Conservation (phyloP, 805 yeast species). For the Novakomyces olei region DNA sequence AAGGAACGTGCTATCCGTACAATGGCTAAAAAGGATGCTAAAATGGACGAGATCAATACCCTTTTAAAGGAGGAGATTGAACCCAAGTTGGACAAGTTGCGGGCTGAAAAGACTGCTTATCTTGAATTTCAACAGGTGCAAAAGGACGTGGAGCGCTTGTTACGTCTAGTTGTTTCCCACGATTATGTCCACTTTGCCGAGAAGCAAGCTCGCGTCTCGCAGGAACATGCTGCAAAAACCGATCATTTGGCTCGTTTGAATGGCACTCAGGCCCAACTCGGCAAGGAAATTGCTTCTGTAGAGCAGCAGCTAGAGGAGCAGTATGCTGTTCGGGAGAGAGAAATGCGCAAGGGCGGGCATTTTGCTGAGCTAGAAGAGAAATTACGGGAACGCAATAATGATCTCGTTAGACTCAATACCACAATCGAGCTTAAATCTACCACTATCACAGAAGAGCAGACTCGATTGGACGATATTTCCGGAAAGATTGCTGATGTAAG, state of each 20-base stretch:
- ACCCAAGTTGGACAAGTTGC: slow-evolving; percentile 64
- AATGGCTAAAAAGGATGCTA: slow-evolving; percentile 74
- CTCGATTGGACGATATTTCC: slow-evolving; percentile 17
- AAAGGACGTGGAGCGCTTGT: slow-evolving; percentile 51
- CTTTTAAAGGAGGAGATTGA: slow-evolving; percentile 70
- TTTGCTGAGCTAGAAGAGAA: slow-evolving; percentile 36
- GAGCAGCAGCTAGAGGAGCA: slow-evolving; percentile 37
- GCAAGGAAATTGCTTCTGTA: slow-evolving; percentile 32
- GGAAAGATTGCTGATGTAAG: too few relatives aligned
- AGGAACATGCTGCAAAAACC: slow-evolving; percentile 17
- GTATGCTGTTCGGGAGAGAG: slow-evolving; percentile 31
- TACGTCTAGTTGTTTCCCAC: slow-evolving; percentile 55
- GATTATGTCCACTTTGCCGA: slow-evolving; percentile 28
- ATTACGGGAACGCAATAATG: slow-evolving; percentile 37
- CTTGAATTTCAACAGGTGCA: slow-evolving; percentile 73
- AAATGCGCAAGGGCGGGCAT: slow-evolving; percentile 36
- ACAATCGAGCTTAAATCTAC: slow-evolving; percentile 34
- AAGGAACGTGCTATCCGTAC: slow-evolving; percentile 80
- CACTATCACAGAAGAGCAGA: slow-evolving; percentile 32
- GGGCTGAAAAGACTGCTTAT: slow-evolving; percentile 61
- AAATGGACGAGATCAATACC: slow-evolving; percentile 52
- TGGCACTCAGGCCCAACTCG: slow-evolving; percentile 2
- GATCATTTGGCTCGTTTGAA: slow-evolving; percentile 1
- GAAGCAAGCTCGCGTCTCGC: not conserved
- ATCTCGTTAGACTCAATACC: slow-evolving; percentile 46